phyloP scores from a whole-genome alignment of 768 basidiomycete species.

The Boletellus ananas region DNA sequence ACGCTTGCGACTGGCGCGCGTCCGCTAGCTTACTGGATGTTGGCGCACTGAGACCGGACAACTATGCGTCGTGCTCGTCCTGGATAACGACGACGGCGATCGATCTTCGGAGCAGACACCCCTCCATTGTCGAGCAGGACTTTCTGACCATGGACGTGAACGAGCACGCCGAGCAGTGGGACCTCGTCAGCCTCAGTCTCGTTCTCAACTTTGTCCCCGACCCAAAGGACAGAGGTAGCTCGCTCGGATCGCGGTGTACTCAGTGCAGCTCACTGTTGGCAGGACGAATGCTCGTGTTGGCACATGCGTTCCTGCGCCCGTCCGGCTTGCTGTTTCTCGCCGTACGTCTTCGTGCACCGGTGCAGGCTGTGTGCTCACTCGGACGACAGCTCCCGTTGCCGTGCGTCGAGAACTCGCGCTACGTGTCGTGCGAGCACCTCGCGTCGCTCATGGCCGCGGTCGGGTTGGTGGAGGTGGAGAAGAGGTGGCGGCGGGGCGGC shows the following conservation, averaged over 20 bases:
- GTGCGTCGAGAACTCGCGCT: slow-evolving; percentile 84
- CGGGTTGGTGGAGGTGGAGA: slow-evolving; percentile 60
- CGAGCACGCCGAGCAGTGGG: slow-evolving; percentile 59
- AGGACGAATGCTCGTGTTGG: slow-evolving; percentile 72
- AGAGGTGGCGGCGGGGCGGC: slow-evolving; percentile 61
- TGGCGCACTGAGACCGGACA: slow-evolving; percentile 82
- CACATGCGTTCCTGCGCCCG: slow-evolving; percentile 50
- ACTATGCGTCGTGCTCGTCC: slow-evolving; percentile 57
- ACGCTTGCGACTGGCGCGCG: neutral
- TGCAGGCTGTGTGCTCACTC: slow-evolving; percentile 7
- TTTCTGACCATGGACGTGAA: slow-evolving; percentile 61
- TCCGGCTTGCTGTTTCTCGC: slow-evolving; percentile 67
- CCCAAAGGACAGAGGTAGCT: slow-evolving; percentile 66
- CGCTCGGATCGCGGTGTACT: neutral
- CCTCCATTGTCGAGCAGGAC: slow-evolving; percentile 80
- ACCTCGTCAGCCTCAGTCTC: slow-evolving; percentile 78
- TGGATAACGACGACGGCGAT: slow-evolving; percentile 80
- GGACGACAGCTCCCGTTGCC: slow-evolving; percentile 71
- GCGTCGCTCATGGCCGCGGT: slow-evolving; percentile 52
- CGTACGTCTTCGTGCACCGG: slow-evolving; percentile 39
- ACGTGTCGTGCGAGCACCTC: slow-evolving; percentile 61
- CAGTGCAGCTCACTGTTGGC: neutral
- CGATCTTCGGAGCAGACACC: slow-evolving; percentile 81
- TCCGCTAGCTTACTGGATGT: slow-evolving; percentile 74
- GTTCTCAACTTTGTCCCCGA: slow-evolving; percentile 88